Evolutionary conservation across 1,284 basidiomycete species (phyloP).

Genomic region (Omphalotus olearius): DNA sequence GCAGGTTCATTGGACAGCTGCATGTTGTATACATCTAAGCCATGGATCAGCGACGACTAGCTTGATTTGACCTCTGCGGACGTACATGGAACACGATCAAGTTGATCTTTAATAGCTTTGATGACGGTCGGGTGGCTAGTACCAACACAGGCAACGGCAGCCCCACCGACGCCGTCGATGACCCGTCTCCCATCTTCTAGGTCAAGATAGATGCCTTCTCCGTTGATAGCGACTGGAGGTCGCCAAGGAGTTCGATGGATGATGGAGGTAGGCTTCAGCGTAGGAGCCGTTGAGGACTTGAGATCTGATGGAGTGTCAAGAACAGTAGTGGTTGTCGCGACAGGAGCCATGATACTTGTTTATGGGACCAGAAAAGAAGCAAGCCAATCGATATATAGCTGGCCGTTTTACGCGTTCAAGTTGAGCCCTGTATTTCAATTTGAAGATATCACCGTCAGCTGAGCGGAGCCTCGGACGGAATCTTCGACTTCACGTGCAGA

Average conservation of each 20-base stretch:
- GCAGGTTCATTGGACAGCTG: conserved; percentile 75
- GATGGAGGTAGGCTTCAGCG: conserved; percentile 34
- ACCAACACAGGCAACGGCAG: conserved; percentile 79
- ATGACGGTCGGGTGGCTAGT: conserved; percentile 68
- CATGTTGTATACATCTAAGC: conserved; percentile 76
- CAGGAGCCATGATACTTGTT: conserved; percentile 2
- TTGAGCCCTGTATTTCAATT: too few relatives aligned
- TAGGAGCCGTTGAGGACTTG: conserved; percentile 6
- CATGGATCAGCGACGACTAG: background rate
- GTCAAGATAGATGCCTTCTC: conserved; percentile 65
- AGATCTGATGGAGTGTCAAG: background rate
- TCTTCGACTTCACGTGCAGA: too few relatives aligned
- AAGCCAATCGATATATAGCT: too few relatives aligned
- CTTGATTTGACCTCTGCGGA: conserved; percentile 1
- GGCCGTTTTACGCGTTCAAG: too few relatives aligned
- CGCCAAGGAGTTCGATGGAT: conserved; percentile 63
- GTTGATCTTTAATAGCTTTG: conserved; percentile 72
- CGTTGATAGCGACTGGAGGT: conserved; percentile 62
- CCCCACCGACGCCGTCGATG: conserved; percentile 79
- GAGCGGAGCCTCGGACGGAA: too few relatives aligned
- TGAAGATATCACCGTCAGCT: too few relatives aligned
- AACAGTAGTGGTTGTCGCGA: background rate
- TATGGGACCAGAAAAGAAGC: too few relatives aligned
- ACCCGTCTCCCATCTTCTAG: conserved; percentile 63
- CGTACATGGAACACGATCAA: conserved; percentile 70